phyloP scores from a whole-genome alignment of 2,329 filamentous ascomycete genomes.

The Drechslera avenae region DNA sequence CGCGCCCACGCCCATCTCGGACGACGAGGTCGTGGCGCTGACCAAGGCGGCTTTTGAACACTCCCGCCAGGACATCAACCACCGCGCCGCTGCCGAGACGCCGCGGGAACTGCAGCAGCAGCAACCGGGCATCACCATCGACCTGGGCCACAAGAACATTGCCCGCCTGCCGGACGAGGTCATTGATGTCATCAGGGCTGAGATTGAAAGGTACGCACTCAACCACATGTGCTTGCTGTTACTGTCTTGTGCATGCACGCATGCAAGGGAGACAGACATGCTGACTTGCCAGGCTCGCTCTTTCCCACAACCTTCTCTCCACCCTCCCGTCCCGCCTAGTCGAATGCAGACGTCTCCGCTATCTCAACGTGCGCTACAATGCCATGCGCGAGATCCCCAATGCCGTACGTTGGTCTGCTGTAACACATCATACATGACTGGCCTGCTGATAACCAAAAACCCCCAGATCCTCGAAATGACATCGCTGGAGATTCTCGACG shows the following conservation, averaged over 20 bases:
- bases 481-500: conserved; percentile 88
- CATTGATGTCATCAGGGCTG: conserved; percentile 74
- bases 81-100: conserved; percentile 58
- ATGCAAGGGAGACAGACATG: background rate
- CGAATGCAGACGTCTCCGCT: conserved; percentile 77
- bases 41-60: conserved; percentile 70
- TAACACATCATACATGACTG: background rate
- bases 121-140: conserved; percentile 75
- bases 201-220: conserved; percentile 69
- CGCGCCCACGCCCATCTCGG: conserved; percentile 56
- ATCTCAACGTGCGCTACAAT: conserved; percentile 81
- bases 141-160: conserved; percentile 77
- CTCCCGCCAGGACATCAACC: conserved; percentile 68
- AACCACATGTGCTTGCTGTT: background rate
- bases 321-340: conserved; percentile 73
- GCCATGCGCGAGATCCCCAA: conserved; percentile 70
- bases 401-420: conserved; percentile 56
- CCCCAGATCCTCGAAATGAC: conserved; percentile 82
- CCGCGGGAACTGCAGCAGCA: conserved; percentile 62
- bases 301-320: conserved; percentile 78
- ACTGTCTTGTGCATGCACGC: background rate
- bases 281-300: conserved; percentile 64
- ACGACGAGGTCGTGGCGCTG: conserved; percentile 68
- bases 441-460: conserved; percentile 12
- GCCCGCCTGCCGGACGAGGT: conserved; percentile 73